Conservation (phyloP, 768 basidiomycete genomes). For the Chalciporus pseudorubinellus region DNA sequence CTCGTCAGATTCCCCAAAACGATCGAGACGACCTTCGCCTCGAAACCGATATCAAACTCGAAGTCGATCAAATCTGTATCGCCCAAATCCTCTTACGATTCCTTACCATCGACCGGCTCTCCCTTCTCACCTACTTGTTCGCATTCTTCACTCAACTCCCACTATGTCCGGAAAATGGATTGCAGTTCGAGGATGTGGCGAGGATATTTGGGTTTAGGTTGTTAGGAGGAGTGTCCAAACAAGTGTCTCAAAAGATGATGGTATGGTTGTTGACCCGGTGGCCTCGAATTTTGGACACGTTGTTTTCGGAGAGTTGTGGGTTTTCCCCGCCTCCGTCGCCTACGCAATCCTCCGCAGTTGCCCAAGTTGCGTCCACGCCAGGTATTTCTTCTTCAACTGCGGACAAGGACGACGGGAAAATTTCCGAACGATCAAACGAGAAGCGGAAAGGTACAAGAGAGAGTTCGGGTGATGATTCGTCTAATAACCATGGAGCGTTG, state of each 20-base stretch:
- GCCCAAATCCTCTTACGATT: conserved; percentile 53
- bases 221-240: conserved; percentile 33
- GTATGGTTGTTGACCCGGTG: conserved; percentile 33
- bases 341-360: not conserved
- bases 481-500: too few relatives aligned
- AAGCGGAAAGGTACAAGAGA: conserved; percentile 16
- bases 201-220: conserved; percentile 45
- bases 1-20: conserved; percentile 2
- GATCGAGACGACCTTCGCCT: too few relatives aligned
- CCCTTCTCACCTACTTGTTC: conserved; percentile 44
- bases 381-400: too few relatives aligned
- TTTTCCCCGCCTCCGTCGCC: conserved; percentile 16
- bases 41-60: conserved; percentile 23
- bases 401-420: too few relatives aligned
- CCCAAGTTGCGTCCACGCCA: not conserved
- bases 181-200: conserved; percentile 45
- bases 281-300: conserved; percentile 23
- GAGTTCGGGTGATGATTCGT: too few relatives aligned
- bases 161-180: conserved; percentile 47
- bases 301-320: conserved; percentile 28
- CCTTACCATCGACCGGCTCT: conserved; percentile 40
- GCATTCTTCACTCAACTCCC: conserved; percentile 52
- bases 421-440: not conserved
- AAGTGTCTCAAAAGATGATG: conserved; percentile 29
- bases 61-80: conserved; percentile 34